These are phyloP conservation scores for Microascus cirrosus DNA, from an alignment of 2,329 filamentous ascomycete species.

Conservation along the genomic window DNA sequence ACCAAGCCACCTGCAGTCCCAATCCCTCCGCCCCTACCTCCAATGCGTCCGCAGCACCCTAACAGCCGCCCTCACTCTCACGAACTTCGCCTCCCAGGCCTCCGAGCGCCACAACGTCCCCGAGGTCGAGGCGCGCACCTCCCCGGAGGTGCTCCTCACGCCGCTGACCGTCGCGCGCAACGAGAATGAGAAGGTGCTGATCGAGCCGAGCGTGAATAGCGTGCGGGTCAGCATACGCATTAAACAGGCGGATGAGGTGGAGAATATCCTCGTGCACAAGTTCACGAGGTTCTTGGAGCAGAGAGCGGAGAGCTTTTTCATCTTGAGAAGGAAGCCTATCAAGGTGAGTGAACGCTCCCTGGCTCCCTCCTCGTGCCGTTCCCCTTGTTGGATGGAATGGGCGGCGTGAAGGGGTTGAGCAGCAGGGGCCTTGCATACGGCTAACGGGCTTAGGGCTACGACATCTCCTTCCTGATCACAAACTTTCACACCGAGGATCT, in stretches of 20 bases:
- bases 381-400: not conserved
- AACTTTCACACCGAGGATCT: conserved; percentile 99
- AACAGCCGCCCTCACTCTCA: conserved; percentile 76
- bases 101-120: conserved; percentile 97
- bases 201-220: conserved; percentile 94
- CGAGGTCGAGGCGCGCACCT: conserved; percentile 86
- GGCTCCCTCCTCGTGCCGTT: conserved; percentile 1
- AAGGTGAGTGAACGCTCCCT: conserved; percentile 45
- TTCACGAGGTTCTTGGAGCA: conserved; percentile 96
- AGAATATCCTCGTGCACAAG: conserved; percentile 96
- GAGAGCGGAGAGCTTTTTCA: conserved; percentile 93
- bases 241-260: conserved; percentile 98
- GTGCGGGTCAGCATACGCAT: conserved; percentile 97
- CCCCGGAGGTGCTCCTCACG: conserved; percentile 87
- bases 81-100: conserved; percentile 95
- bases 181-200: conserved; percentile 91
- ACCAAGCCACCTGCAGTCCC: conserved; percentile 47
- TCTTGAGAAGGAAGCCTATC: conserved; percentile 86
- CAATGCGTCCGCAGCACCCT: conserved; percentile 92
- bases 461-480: conserved; percentile 97
- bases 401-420: not conserved
- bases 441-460: conserved; percentile 61
- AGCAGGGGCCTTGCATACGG: not conserved
- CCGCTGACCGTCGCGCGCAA: conserved; percentile 86
- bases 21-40: conserved; percentile 93